A percentile compares a stretch with the other conserved stretches of the same genome.
Conservation (phyloP, 1,139 yeast species). For the Taphrina confusa region DNA sequence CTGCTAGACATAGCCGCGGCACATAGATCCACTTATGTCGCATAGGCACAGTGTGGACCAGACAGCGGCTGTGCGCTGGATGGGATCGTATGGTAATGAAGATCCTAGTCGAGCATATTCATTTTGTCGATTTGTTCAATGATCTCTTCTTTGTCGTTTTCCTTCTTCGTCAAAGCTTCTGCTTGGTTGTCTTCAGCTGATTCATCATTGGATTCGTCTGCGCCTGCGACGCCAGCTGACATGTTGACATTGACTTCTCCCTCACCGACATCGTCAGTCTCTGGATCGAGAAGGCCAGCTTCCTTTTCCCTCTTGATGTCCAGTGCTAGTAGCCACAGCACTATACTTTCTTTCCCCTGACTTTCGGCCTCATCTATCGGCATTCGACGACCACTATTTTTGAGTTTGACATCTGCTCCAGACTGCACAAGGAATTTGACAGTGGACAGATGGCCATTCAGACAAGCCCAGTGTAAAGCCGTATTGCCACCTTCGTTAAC, state of each 20-base stretch:
- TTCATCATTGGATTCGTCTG: background rate
- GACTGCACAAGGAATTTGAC: slow-evolving; percentile 71
- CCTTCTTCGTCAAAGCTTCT: background rate
- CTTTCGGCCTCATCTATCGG: slow-evolving; percentile 85
- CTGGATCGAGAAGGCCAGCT: slow-evolving; percentile 26
- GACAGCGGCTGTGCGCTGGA: no score
- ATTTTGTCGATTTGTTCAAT: slow-evolving; percentile 4
- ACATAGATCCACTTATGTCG: no score
- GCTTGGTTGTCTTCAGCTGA: background rate
- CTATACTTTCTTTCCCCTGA: slow-evolving; percentile 52
- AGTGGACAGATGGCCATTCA: slow-evolving; percentile 75
- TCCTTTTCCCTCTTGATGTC: slow-evolving; percentile 38
- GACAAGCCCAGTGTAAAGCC: slow-evolving; percentile 92
- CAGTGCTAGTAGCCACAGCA: slow-evolving; percentile 58
- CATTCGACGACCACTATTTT: slow-evolving; percentile 77
- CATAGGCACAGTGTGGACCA: no score
- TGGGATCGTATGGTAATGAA: no score
- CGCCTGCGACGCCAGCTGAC: slow-evolving; percentile 24
- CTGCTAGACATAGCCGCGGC: no score
- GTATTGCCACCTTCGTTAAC: slow-evolving; percentile 85
- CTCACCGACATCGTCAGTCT: slow-evolving; percentile 12
- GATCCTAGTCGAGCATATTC: slow-evolving; percentile 16
- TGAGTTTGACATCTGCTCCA: slow-evolving; percentile 78
- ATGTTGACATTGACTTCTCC: slow-evolving; percentile 21
- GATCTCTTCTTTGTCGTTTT: background rate